Evolutionary conservation across 441 rosid species (phyloP).

Genomic region (Jatropha multifida): DNA sequence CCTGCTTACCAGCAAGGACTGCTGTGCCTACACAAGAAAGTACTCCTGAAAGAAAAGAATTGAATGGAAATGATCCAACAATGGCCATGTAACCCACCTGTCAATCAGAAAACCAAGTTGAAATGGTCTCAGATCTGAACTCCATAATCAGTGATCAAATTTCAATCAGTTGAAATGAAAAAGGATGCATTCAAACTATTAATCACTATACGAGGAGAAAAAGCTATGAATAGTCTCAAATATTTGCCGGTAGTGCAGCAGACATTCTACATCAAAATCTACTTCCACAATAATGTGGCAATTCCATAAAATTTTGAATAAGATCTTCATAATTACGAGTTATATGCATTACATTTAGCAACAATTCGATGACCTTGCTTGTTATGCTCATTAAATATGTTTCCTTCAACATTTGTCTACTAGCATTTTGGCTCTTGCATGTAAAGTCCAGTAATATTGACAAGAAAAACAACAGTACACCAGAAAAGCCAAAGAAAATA

Average conservation of each 20-base stretch:
- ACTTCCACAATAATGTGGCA: not conserved
- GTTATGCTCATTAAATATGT: not conserved
- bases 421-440: not conserved
- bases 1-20: slow-evolving; percentile 85
- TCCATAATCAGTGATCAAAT: not conserved
- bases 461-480: not conserved
- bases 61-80: slow-evolving; percentile 96
- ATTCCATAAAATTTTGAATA: not conserved
- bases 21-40: slow-evolving; percentile 94
- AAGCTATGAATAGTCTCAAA: not conserved
- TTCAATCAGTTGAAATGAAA: not conserved
- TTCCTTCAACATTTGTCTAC: not conserved
- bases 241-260: not conserved
- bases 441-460: not conserved
- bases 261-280: not conserved
- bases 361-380: not conserved
- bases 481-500: not conserved
- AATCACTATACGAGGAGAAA: not conserved
- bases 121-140: slow-evolving; percentile 10
- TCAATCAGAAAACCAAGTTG: slow-evolving; percentile 22
- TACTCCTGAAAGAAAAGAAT: slow-evolving; percentile 89
- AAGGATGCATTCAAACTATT: not conserved
- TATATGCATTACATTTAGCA: not conserved
- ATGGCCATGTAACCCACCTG: slow-evolving; percentile 91
- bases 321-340: not conserved